Evolutionary conservation across 257 asterid genomes (phyloP).

Genomic region (Scutellaria minor): DNA sequence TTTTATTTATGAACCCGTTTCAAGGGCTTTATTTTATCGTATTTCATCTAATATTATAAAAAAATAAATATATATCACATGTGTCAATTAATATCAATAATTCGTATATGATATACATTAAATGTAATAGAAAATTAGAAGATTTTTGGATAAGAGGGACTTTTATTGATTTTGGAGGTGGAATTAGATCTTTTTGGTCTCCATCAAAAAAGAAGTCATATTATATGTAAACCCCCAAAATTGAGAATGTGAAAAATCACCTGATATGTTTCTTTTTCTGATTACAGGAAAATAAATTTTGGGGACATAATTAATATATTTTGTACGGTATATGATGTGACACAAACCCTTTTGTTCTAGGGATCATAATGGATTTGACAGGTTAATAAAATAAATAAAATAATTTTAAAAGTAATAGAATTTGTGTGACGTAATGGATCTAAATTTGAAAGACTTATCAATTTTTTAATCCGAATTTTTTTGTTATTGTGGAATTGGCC

Average conservation of each 20-base stretch:
- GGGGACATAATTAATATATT: conserved; percentile 36
- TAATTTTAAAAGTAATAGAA: background rate
- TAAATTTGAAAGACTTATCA: too few relatives aligned
- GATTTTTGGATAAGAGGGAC: background rate
- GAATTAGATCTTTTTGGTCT: conserved; percentile 33
- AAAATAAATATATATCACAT: too few relatives aligned
- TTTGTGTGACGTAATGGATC: too few relatives aligned
- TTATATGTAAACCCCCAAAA: conserved; percentile 13
- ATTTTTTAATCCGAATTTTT: too few relatives aligned
- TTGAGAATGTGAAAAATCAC: conserved; percentile 45
- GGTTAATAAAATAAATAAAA: background rate
- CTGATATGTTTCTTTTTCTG: conserved; percentile 44
- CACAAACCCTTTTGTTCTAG: conserved; percentile 46
- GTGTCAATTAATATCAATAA: too few relatives aligned
- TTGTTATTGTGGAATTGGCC: too few relatives aligned
- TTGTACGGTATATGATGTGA: conserved; percentile 45
- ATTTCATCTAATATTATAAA: too few relatives aligned
- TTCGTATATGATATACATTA: too few relatives aligned
- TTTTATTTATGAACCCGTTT: too few relatives aligned
- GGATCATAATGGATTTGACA: conserved; percentile 37
- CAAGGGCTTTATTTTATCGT: too few relatives aligned
- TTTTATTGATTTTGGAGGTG: background rate
- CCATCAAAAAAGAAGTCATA: conserved; percentile 25
- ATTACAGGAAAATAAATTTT: conserved; percentile 40
- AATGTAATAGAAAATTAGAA: too few relatives aligned